Percentiles rank a stretch among this genome's conserved stretches.
phyloP scores from a whole-genome alignment of 768 basidiomycete species.

The Hygrocybe coccinea region DNA sequence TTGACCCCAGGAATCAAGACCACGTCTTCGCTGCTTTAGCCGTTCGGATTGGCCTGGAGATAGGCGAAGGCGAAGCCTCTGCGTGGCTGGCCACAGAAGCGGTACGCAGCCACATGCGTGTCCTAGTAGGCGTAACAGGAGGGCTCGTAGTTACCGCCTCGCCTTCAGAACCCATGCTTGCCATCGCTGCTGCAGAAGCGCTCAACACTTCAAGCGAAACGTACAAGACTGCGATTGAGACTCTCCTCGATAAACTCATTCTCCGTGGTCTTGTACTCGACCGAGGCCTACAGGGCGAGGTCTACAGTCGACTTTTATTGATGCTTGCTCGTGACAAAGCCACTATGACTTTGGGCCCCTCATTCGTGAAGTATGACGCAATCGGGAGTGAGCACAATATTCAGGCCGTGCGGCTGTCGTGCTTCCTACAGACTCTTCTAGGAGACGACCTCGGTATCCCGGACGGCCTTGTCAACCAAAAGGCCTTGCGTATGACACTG shows the following conservation, averaged over 20 bases:
- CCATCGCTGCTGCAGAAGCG: slow-evolving; percentile 5
- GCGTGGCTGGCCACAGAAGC: neutral
- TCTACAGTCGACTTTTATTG: slow-evolving; percentile 1
- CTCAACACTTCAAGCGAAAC: neutral
- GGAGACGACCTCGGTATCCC: neutral
- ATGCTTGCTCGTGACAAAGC: slow-evolving; percentile 4
- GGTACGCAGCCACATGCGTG: slow-evolving; percentile 7
- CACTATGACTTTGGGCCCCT: neutral
- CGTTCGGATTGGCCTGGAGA: neutral
- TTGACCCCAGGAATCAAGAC: neutral
- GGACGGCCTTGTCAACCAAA: neutral
- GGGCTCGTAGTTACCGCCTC: slow-evolving; percentile 1
- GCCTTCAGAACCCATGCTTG: slow-evolving; percentile 8
- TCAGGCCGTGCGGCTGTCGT: neutral
- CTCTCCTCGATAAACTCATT: slow-evolving; percentile 1
- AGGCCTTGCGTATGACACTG: neutral
- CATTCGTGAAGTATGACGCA: neutral
- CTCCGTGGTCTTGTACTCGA: neutral
- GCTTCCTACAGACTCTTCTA: neutral
- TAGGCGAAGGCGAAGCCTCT: neutral
- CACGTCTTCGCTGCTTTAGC: neutral
- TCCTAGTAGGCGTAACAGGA: neutral
- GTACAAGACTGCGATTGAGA: slow-evolving; percentile 3
- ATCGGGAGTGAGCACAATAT: neutral
- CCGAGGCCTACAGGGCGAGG: neutral